These are phyloP conservation scores for Leptographium lundbergii DNA, from an alignment of 2,329 filamentous ascomycete species.

Conservation along the genomic window DNA sequence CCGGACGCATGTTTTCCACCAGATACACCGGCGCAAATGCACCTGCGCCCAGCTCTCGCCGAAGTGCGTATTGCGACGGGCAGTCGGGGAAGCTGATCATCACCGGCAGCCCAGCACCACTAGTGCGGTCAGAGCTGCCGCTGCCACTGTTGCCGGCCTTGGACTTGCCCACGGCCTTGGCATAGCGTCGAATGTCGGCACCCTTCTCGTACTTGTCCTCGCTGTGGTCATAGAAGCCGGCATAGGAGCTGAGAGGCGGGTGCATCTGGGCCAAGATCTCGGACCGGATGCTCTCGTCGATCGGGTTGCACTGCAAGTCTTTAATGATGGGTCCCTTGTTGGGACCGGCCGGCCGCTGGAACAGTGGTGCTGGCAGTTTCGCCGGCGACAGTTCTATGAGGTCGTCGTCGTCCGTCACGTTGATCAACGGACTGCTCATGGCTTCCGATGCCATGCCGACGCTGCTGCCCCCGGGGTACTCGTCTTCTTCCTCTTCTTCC, in stretches of 20 bases:
- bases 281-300: conserved; percentile 61
- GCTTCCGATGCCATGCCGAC: conserved; percentile 1
- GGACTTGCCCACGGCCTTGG: conserved; percentile 51
- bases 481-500: conserved; percentile 14
- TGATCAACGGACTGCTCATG: conserved; percentile 46
- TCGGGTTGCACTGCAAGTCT: conserved; percentile 78
- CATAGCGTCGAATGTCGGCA: conserved; percentile 68
- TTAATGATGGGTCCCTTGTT: conserved; percentile 63
- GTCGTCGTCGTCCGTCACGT: conserved; percentile 29
- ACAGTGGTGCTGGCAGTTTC: conserved; percentile 29
- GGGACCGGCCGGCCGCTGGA: conserved; percentile 25
- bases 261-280: conserved; percentile 64
- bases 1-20: conserved; percentile 56
- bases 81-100: conserved; percentile 55
- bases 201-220: conserved; percentile 51
- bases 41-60: conserved; percentile 78
- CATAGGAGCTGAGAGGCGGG: conserved; percentile 60
- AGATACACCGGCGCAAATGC: conserved; percentile 95
- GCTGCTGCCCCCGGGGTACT: conserved; percentile 20
- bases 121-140: conserved; percentile 43
- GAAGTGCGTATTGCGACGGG: conserved; percentile 59
- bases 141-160: conserved; percentile 35
- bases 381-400: background rate
- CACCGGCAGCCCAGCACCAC: conserved; percentile 45
- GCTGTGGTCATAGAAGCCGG: conserved; percentile 67